Percentiles rank a stretch among this genome's conserved stretches.
These are phyloP conservation scores for Monosporozyma yasuniensis DNA, from an alignment of 805 yeast species.

Conservation along the genomic window DNA sequence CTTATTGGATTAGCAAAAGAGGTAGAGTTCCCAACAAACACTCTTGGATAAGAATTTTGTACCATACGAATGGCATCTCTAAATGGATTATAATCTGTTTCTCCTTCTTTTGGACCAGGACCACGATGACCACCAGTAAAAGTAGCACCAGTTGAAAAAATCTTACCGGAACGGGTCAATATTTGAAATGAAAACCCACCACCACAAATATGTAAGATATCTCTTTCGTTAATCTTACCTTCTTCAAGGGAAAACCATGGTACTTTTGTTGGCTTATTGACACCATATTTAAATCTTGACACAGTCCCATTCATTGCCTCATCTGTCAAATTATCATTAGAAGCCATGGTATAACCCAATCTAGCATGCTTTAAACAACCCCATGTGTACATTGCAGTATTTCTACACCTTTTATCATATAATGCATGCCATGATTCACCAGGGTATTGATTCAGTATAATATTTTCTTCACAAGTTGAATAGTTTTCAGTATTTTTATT, in stretches of 20 bases:
- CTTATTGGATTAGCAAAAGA: constrained; percentile 9
- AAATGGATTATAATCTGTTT: constrained; percentile 30
- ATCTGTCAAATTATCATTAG: constrained; percentile 15
- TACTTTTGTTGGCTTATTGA: constrained; percentile 23
- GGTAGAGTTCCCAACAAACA: constrained; percentile 9
- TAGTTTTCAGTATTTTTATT: constrained; percentile 12
- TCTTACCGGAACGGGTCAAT: constrained; percentile 44
- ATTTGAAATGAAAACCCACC: constrained; percentile 61
- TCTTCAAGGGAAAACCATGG: constrained; percentile 19
- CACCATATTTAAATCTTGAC: constrained; percentile 21
- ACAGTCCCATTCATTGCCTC: constrained; percentile 16
- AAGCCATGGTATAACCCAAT: constrained; percentile 23
- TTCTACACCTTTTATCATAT: constrained; percentile 15
- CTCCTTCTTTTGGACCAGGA: constrained; percentile 33
- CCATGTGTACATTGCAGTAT: constrained; percentile 26
- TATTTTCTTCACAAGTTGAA: constrained; percentile 21
- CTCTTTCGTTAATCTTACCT: constrained; percentile 10
- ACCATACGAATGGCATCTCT: constrained; percentile 18
- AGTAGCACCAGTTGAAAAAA: constrained; percentile 45
- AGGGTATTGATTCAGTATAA: constrained; percentile 14
- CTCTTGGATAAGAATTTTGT: constrained; percentile 18
- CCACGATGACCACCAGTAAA: constrained; percentile 35
- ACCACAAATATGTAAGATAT: constrained; percentile 35
- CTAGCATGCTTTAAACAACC: constrained; percentile 28
- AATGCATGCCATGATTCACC: constrained; percentile 21